phyloP scores from a whole-genome alignment of 495 filamentous ascomycete species.

The Xylaria telfairii region DNA sequence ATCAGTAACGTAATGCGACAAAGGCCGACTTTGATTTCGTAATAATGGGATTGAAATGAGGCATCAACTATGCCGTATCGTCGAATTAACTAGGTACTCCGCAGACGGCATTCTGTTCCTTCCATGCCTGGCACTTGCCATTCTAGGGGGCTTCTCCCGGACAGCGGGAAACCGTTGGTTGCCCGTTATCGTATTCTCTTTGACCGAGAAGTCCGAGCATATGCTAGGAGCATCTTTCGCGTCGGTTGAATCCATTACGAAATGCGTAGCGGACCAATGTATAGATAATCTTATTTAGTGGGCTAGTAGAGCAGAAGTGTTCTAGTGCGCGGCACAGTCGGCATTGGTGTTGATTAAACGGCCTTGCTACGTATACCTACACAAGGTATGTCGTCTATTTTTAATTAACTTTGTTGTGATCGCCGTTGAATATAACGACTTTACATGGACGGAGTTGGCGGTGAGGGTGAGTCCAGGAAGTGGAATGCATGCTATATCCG shows the following conservation, averaged over 20 bases:
- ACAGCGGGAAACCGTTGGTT: background rate
- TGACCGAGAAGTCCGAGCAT: background rate
- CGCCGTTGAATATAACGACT: background rate
- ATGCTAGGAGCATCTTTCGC: background rate
- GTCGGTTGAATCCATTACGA: background rate
- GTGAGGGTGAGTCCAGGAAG: background rate
- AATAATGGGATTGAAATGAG: background rate
- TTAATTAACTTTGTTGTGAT: slow-evolving; percentile 18
- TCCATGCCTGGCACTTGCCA: background rate
- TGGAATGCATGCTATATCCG: background rate
- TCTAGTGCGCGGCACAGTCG: slow-evolving; percentile 16
- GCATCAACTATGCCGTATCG: background rate
- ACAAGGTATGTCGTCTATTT: slow-evolving; percentile 13
- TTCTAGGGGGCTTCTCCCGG: background rate
- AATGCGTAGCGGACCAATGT: background rate
- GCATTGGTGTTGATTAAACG: slow-evolving; percentile 1
- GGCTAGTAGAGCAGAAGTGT: background rate
- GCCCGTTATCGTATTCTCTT: background rate
- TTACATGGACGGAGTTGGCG: background rate
- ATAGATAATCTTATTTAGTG: slow-evolving; percentile 22
- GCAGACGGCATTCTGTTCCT: background rate
- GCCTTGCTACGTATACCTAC: background rate
- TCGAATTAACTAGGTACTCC: background rate
- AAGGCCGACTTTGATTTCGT: background rate
- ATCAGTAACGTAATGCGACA: slow-evolving; percentile 12